A percentile compares a stretch with the other conserved stretches of the same genome.
These are phyloP conservation scores for Kwoniella dendrophila DNA, from an alignment of 768 basidiomycete genomes.

Conservation along the genomic window DNA sequence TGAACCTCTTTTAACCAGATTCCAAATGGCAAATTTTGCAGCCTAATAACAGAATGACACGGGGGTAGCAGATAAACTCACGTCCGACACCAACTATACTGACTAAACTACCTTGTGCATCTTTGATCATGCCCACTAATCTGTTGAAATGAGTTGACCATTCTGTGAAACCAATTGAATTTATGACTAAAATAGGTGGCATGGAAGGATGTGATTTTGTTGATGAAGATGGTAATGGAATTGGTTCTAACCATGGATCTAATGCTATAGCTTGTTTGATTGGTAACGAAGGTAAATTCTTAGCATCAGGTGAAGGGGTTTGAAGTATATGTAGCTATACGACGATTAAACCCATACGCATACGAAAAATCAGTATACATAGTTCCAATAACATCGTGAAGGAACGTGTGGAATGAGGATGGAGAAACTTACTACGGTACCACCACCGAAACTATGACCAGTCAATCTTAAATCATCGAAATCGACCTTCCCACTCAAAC, in stretches of 20 bases:
- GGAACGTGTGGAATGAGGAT: not conserved
- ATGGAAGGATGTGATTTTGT: slow-evolving; percentile 26
- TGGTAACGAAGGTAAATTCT: slow-evolving; percentile 60
- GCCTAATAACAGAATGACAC: too few relatives aligned
- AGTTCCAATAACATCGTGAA: not conserved
- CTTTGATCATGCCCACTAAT: slow-evolving; percentile 62
- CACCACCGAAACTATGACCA: slow-evolving; percentile 66
- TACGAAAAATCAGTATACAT: too few relatives aligned
- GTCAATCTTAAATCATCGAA: slow-evolving; percentile 58
- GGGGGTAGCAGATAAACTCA: slow-evolving; percentile 26
- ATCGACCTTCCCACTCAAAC: slow-evolving; percentile 43
- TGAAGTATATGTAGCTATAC: slow-evolving; percentile 36
- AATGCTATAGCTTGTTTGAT: slow-evolving; percentile 66
- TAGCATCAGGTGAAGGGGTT: slow-evolving; percentile 16
- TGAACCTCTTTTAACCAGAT: not conserved
- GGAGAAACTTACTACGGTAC: slow-evolving; percentile 60
- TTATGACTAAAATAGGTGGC: slow-evolving; percentile 66
- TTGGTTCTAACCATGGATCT: slow-evolving; percentile 83
- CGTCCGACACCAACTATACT: slow-evolving; percentile 44
- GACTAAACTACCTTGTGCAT: slow-evolving; percentile 36
- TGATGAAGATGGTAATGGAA: slow-evolving; percentile 61
- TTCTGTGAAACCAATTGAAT: slow-evolving; percentile 74
- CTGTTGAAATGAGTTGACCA: slow-evolving; percentile 75
- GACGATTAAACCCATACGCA: too few relatives aligned
- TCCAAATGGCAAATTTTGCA: too few relatives aligned